Conservation (phyloP, 2,329 filamentous ascomycete genomes). For the Calonectria montana region DNA sequence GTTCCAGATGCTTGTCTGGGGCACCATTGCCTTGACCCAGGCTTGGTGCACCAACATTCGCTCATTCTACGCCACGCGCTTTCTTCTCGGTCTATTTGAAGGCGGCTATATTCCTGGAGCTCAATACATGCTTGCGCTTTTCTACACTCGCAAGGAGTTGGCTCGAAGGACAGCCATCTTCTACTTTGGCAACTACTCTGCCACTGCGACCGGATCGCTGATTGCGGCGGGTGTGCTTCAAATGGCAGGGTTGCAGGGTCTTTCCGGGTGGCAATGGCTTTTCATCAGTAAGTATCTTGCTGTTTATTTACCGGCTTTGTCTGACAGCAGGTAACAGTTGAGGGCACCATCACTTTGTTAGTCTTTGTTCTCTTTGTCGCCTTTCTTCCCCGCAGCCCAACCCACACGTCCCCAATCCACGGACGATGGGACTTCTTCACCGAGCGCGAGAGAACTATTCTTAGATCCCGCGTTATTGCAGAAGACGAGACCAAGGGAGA, state of each 20-base stretch:
- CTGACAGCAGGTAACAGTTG: slow-evolving; percentile 20
- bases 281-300: slow-evolving; percentile 27
- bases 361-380: slow-evolving; percentile 31
- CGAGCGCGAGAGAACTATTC: slow-evolving; percentile 28
- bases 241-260: slow-evolving; percentile 30
- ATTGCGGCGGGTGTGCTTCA: slow-evolving; percentile 32
- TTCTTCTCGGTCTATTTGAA: slow-evolving; percentile 29
- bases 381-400: slow-evolving; percentile 31
- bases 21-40: slow-evolving; percentile 28
- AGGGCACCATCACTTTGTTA: slow-evolving; percentile 31
- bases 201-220: slow-evolving; percentile 28
- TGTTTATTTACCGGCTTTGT: background rate
- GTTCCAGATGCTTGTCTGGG: slow-evolving; percentile 31
- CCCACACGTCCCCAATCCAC: slow-evolving; percentile 29
- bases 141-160: slow-evolving; percentile 28
- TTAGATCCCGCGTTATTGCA: slow-evolving; percentile 26
- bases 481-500: slow-evolving; percentile 37
- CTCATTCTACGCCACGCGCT: slow-evolving; percentile 31
- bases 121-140: slow-evolving; percentile 31
- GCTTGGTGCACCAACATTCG: slow-evolving; percentile 27
- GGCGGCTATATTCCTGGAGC: slow-evolving; percentile 31
- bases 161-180: slow-evolving; percentile 29
- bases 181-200: slow-evolving; percentile 38
- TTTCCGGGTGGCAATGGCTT: slow-evolving; percentile 35
- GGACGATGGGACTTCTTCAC: slow-evolving; percentile 33